These are phyloP conservation scores for Cutaneotrichosporon sp. DNA, from an alignment of 1,284 basidiomycete genomes.

Conservation along the genomic window DNA sequence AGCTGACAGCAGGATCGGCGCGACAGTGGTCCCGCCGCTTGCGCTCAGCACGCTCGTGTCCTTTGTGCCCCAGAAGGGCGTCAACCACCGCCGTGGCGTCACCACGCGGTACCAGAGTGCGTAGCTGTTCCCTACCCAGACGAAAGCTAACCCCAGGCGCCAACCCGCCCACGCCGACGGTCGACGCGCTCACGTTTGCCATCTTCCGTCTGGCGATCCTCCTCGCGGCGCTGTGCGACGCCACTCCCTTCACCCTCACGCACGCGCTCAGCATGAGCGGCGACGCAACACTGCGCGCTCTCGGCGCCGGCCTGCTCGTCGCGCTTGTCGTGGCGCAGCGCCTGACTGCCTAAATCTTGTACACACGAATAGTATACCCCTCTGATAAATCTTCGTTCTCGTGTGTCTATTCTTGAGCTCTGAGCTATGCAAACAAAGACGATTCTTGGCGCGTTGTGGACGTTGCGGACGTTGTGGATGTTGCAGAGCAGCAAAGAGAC, in stretches of 20 bases:
- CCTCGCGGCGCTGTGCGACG: slow-evolving; percentile 46
- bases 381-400: neutral
- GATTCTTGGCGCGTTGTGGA: too few relatives aligned
- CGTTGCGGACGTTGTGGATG: too few relatives aligned
- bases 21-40: slow-evolving; percentile 48
- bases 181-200: slow-evolving; percentile 48
- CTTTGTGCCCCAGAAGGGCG: slow-evolving; percentile 44
- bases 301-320: slow-evolving; percentile 46
- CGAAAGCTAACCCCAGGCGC: slow-evolving; percentile 17
- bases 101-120: slow-evolving; percentile 37
- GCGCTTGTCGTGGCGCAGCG: slow-evolving; percentile 45
- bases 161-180: slow-evolving; percentile 35
- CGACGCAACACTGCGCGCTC: slow-evolving; percentile 44
- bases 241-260: slow-evolving; percentile 42
- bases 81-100: slow-evolving; percentile 21
- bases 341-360: slow-evolving; percentile 15
- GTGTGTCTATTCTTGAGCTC: neutral
- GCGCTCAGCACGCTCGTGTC: slow-evolving; percentile 44
- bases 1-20: slow-evolving; percentile 35
- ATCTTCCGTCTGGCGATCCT: slow-evolving; percentile 48
- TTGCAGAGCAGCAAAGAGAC: too few relatives aligned
- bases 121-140: slow-evolving; percentile 3
- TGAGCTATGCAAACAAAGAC: neutral
- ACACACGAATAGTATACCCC: neutral
- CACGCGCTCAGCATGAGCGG: slow-evolving; percentile 47